These are phyloP conservation scores for Saksenaea oblongispora DNA, from an alignment of 371 early-diverging fungal species.

Conservation along the genomic window DNA sequence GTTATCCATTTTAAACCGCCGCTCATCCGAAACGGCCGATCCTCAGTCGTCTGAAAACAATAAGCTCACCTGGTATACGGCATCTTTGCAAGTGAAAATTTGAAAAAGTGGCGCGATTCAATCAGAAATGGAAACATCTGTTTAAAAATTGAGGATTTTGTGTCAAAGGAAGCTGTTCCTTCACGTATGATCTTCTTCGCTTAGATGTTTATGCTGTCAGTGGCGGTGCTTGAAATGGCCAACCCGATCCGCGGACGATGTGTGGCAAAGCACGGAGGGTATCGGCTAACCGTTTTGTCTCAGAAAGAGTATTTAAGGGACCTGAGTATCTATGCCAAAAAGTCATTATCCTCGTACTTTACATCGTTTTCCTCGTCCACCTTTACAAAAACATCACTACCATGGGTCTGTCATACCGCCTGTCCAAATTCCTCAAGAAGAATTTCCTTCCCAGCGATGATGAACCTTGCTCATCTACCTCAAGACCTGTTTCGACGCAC, in stretches of 20 bases:
- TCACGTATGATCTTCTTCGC: background rate
- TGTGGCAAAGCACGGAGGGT: background rate
- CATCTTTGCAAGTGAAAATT: background rate
- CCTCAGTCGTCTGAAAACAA: background rate
- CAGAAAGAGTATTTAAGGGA: background rate
- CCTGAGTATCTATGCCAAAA: background rate
- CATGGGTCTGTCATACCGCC: background rate
- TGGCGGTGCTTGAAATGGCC: background rate
- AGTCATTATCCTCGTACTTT: background rate
- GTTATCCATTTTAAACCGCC: constrained; percentile 1
- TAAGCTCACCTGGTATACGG: background rate
- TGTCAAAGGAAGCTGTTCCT: background rate
- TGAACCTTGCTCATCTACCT: background rate
- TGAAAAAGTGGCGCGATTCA: background rate
- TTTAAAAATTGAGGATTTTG: background rate
- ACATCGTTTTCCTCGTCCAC: background rate
- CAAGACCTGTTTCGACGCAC: background rate
- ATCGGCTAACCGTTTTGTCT: constrained; percentile 3
- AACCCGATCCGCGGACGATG: background rate
- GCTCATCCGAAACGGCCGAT: background rate
- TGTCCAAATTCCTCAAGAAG: background rate
- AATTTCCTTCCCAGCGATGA: background rate
- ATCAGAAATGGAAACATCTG: background rate
- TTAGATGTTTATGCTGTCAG: background rate
- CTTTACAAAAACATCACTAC: background rate